Evolutionary conservation across 345 rosid genomes (phyloP), one percentile per base, ranked within the genome.

Genomic region (Hibiscus mutabilis): DNA sequence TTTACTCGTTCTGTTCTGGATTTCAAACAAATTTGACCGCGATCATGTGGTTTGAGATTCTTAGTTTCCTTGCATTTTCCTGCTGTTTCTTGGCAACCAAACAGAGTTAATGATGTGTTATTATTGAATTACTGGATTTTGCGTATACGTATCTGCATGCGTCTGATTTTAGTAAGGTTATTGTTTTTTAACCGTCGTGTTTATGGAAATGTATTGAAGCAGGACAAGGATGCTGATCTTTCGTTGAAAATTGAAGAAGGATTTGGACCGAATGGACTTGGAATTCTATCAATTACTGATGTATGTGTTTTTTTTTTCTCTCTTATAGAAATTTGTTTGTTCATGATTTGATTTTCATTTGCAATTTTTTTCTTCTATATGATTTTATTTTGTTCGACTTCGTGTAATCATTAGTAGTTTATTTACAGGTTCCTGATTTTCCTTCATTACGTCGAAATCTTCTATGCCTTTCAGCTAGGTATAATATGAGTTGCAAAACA

Each of bases 201-300:
- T 63, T 46, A 15, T 73, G 29, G 53, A 27, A 57, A 69, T 58
- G 72, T 70, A 47, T 58, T 75, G 75, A 22, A 73, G 76, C 73
- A 89, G 97, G 93, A 94, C 77, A 85, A 66, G 77, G 63, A 71
- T 51, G 76, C 79, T 61, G 90, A 89, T 76, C 80, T 91, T 72
- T 88, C 97, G 14, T 46, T 10, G 70, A 88, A 85, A 85, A 94
- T 94, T 71, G 93, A 87, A 78, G 75, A 86, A 79, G 98, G 93
- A 37, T 87, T 94, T 60, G 97, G 98, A 82, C 89, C 93, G 15
- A 81, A 84, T 52, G 98, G 95, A 44, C 87, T 91, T 29, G 98
- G 98, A 59, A 91, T 94, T 70, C 78, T 94, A 49, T 82, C 96
- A 16, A 75, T 94, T 72, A 79, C 86, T 15, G 88, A 83, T 63